phyloP scores from a whole-genome alignment of 495 filamentous ascomycete species.

The Talaromyces adpressus region DNA sequence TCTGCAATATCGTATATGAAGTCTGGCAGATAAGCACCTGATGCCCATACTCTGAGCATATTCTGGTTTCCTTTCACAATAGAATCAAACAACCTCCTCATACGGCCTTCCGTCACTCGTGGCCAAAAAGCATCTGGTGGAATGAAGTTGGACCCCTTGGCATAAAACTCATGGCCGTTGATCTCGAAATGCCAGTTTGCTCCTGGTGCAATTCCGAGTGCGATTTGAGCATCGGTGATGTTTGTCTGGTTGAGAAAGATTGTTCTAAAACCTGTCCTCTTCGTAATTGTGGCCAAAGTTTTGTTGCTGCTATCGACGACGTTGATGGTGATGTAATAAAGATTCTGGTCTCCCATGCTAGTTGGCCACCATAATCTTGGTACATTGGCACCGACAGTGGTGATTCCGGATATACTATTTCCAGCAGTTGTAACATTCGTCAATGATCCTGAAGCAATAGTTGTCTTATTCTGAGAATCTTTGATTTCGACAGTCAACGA shows the following conservation, averaged over 20 bases:
- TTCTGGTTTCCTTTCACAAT: conserved; percentile 57
- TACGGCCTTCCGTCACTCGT: conserved; percentile 46
- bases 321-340: conserved; percentile 52
- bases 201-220: conserved; percentile 52
- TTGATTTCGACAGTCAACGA: conserved; percentile 47
- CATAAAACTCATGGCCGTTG: conserved; percentile 62
- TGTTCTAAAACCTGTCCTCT: conserved; percentile 58
- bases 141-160: conserved; percentile 61
- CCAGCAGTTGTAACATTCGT: conserved; percentile 35
- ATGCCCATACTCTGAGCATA: conserved; percentile 64
- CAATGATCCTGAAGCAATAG: conserved; percentile 37
- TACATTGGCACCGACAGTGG: conserved; percentile 30
- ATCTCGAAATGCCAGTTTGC: conserved; percentile 66
- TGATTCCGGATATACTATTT: conserved; percentile 45
- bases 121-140: conserved; percentile 64
- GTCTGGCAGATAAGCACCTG: conserved; percentile 57
- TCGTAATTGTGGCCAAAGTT: conserved; percentile 41
- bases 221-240: conserved; percentile 51
- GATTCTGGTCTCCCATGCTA: conserved; percentile 50
- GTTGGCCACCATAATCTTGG: conserved; percentile 61
- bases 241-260: conserved; percentile 56
- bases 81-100: conserved; percentile 49
- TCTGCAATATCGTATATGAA: conserved; percentile 66
- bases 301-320: conserved; percentile 29
- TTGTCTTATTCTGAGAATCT: conserved; percentile 37